These are phyloP conservation scores for Bretziella fagacearum DNA, from an alignment of 2,329 filamentous ascomycete genomes.

Conservation along the genomic window DNA sequence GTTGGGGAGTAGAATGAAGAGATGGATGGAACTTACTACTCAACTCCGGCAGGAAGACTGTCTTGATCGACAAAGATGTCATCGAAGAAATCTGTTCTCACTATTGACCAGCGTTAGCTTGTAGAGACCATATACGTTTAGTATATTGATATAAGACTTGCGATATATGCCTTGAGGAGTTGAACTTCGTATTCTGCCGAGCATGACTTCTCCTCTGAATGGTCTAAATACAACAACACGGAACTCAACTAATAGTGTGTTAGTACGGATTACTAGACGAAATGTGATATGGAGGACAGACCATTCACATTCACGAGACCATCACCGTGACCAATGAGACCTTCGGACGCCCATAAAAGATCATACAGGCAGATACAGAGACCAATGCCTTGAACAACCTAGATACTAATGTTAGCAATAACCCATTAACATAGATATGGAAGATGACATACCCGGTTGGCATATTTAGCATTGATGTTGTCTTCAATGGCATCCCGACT, in stretches of 20 bases:
- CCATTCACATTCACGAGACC: slow-evolving; percentile 90
- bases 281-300: slow-evolving; percentile 23
- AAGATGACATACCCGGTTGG: slow-evolving; percentile 54
- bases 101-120: slow-evolving; percentile 9
- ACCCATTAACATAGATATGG: neutral
- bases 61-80: slow-evolving; percentile 69
- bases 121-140: neutral
- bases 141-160: slow-evolving; percentile 22
- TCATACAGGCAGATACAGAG: slow-evolving; percentile 91
- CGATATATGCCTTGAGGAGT: slow-evolving; percentile 55
- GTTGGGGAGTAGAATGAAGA: slow-evolving; percentile 1
- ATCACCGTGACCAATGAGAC: slow-evolving; percentile 80
- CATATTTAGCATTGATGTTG: slow-evolving; percentile 92
- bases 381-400: slow-evolving; percentile 84
- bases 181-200: slow-evolving; percentile 65
- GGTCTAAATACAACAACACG: slow-evolving; percentile 86
- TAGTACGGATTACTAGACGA: neutral
- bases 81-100: slow-evolving; percentile 83
- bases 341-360: slow-evolving; percentile 74
- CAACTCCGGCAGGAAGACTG: slow-evolving; percentile 56
- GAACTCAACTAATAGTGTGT: slow-evolving; percentile 56
- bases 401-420: neutral
- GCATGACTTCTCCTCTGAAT: slow-evolving; percentile 84
- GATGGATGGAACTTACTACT: slow-evolving; percentile 42
- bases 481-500: slow-evolving; percentile 80